These are phyloP conservation scores for Oryza coarctata DNA, from an alignment of 176 grass and related monocot species.

Conservation along the genomic window DNA sequence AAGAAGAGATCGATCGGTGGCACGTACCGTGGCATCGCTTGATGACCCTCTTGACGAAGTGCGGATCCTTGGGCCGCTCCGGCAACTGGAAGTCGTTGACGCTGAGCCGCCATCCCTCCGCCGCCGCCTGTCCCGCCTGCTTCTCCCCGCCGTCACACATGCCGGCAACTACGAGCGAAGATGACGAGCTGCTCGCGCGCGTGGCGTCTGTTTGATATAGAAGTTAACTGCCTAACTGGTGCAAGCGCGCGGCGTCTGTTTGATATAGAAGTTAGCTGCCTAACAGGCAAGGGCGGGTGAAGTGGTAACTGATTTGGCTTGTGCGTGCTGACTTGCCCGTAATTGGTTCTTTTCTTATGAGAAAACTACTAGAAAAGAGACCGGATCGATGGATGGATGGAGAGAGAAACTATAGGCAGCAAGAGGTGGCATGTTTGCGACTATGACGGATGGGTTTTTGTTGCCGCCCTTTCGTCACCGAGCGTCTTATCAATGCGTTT, in stretches of 20 bases:
- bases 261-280: no score
- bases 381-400: no score
- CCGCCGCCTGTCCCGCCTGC: background rate
- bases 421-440: background rate
- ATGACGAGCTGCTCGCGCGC: background rate
- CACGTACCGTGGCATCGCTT: slow-evolving; percentile 51
- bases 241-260: background rate
- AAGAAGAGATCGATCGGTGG: background rate
- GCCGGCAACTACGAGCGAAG: background rate
- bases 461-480: background rate
- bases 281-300: background rate
- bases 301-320: background rate
- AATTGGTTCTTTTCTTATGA: background rate
- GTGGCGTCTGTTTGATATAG: no score
- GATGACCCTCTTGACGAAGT: slow-evolving; percentile 56
- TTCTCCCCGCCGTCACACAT: slow-evolving; percentile 14
- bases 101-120: slow-evolving; percentile 60
- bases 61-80: slow-evolving; percentile 56
- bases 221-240: background rate
- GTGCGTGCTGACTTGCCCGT: background rate
- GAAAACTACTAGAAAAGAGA: no score
- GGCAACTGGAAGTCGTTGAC: slow-evolving; percentile 66
- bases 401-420: no score
- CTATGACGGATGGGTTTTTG: background rate
- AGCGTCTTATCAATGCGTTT: background rate